phyloP scores from a whole-genome alignment of 805 yeast genomes.

The Brettanomyces naardenensis region DNA sequence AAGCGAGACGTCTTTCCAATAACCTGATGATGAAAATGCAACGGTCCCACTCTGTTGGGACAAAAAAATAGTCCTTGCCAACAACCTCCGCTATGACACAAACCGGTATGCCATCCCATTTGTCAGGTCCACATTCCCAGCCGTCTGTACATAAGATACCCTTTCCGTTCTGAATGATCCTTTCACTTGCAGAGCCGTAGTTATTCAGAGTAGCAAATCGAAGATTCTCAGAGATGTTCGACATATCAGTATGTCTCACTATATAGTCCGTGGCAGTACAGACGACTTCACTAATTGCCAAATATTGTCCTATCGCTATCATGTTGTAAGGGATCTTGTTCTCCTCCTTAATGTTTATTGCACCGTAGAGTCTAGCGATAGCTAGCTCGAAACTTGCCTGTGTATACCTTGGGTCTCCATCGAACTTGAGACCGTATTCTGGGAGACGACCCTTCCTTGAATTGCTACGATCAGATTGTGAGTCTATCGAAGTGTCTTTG shows the following conservation, averaged over 20 bases:
- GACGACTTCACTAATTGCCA: slow-evolving; percentile 38
- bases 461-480: neutral
- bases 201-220: slow-evolving; percentile 35
- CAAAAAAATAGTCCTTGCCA: slow-evolving; percentile 43
- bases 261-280: slow-evolving; percentile 34
- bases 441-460: slow-evolving; percentile 1
- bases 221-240: slow-evolving; percentile 29
- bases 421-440: slow-evolving; percentile 28
- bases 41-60: slow-evolving; percentile 49
- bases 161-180: slow-evolving; percentile 37
- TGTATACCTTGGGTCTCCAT: slow-evolving; percentile 34
- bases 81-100: slow-evolving; percentile 35
- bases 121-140: slow-evolving; percentile 36
- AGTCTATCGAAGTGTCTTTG: neutral
- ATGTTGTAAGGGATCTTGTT: slow-evolving; percentile 30
- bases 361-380: slow-evolving; percentile 40
- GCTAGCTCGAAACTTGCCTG: slow-evolving; percentile 42
- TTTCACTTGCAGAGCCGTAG: slow-evolving; percentile 39
- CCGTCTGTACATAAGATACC: slow-evolving; percentile 42
- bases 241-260: slow-evolving; percentile 27
- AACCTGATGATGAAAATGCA: slow-evolving; percentile 37
- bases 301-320: slow-evolving; percentile 43
- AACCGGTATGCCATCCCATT: slow-evolving; percentile 41
- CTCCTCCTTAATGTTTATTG: slow-evolving; percentile 25
- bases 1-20: slow-evolving; percentile 27